These are phyloP conservation scores for Detonula confervacea DNA, from an alignment of 352 stramenopile species.

Conservation along the genomic window DNA sequence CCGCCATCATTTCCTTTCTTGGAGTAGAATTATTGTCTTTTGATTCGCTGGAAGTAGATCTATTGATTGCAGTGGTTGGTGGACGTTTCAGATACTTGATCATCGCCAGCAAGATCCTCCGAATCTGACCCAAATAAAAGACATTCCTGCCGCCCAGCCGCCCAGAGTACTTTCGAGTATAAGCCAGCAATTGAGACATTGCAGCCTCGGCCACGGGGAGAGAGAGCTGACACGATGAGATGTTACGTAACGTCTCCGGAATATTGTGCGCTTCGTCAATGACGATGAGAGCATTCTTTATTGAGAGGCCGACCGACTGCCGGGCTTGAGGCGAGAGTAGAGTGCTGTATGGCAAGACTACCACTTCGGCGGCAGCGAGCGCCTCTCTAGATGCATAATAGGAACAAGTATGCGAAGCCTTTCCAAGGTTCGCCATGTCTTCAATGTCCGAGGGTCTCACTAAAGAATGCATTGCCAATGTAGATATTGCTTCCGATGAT, in stretches of 20 bases:
- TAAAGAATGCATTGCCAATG: conserved; percentile 84
- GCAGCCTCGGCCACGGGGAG: conserved; percentile 53
- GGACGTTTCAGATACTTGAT: conserved; percentile 55
- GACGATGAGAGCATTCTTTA: conserved; percentile 89
- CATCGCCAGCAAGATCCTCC: conserved; percentile 66
- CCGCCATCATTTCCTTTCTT: conserved; percentile 69
- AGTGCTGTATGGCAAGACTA: conserved; percentile 76
- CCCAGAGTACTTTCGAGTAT: conserved; percentile 69
- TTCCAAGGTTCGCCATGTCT: conserved; percentile 91
- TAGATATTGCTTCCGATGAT: conserved; percentile 66
- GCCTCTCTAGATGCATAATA: conserved; percentile 93
- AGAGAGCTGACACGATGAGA: conserved; percentile 71
- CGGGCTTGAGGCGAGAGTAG: conserved; percentile 59
- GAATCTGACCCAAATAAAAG: conserved; percentile 75
- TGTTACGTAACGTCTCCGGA: conserved; percentile 92
- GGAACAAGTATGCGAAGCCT: conserved; percentile 92
- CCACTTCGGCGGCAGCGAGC: conserved; percentile 70
- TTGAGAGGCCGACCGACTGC: conserved; percentile 61
- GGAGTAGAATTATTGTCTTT: conserved; percentile 10
- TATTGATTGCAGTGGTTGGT: conserved; percentile 19
- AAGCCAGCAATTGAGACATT: conserved; percentile 62
- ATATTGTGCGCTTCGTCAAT: conserved; percentile 99
- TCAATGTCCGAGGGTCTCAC: conserved; percentile 91
- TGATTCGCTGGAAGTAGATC: conserved; percentile 13
- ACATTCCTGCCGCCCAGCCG: conserved; percentile 70